A percentile compares a stretch with the other conserved stretches of the same genome.
Conservation (phyloP, 2,329 filamentous ascomycete species). For the Verticillium nonalfalfae region DNA sequence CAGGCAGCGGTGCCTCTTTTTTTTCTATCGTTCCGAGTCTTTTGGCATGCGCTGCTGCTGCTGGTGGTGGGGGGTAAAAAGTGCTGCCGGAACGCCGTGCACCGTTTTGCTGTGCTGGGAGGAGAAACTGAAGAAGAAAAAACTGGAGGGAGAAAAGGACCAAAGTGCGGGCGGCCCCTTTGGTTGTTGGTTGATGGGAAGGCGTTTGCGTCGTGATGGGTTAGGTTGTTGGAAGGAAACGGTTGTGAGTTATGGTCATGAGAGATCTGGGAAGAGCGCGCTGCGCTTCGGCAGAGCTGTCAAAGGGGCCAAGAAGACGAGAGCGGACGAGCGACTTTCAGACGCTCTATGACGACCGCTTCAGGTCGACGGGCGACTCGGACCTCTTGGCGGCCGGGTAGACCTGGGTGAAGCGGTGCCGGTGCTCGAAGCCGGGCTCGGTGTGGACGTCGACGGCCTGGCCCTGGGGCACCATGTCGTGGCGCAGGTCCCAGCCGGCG, state of each 20-base stretch:
- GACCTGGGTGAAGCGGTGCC: slow-evolving; percentile 31
- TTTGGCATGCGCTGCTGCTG: too few relatives aligned
- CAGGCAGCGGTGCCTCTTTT: not conserved
- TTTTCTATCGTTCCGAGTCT: not conserved
- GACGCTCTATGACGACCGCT: not conserved
- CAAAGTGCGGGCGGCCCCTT: too few relatives aligned
- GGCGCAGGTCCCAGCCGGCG: slow-evolving; percentile 71
- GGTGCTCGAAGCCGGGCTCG: slow-evolving; percentile 37
- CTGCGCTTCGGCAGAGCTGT: too few relatives aligned
- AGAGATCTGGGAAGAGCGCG: too few relatives aligned
- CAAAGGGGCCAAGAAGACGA: not conserved
- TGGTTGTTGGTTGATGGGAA: too few relatives aligned
- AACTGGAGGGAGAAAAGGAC: not conserved
- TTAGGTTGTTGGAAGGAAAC: too few relatives aligned
- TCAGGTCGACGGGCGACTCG: not conserved
- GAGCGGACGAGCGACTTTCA: too few relatives aligned
- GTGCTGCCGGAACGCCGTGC: slow-evolving; percentile 7
- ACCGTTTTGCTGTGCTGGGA: slow-evolving; percentile 17
- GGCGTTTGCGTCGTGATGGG: too few relatives aligned
- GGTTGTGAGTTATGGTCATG: too few relatives aligned
- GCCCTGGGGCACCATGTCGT: slow-evolving; percentile 73
- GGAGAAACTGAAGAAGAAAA: not conserved
- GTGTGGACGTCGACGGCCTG: slow-evolving; percentile 53
- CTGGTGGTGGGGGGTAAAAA: not conserved
- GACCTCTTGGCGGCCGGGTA: not conserved